Evolutionary conservation across 805 yeast species (phyloP).

Genomic region (Ogataea populi-albae): DNA sequence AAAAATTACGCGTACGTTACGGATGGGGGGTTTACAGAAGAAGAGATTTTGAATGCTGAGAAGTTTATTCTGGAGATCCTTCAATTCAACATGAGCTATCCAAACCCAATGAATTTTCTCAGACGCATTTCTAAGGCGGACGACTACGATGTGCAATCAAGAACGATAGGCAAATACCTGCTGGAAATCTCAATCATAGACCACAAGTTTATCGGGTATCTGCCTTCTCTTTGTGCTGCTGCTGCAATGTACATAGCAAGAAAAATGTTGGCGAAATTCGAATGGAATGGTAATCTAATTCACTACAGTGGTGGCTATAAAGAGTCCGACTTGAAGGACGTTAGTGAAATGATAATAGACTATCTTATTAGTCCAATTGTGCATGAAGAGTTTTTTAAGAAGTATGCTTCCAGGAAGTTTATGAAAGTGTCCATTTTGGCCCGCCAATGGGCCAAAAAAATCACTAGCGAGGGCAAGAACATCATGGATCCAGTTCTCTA

Average conservation of each 20-base stretch:
- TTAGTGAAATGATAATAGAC: slow-evolving; percentile 70
- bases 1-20: slow-evolving; percentile 84
- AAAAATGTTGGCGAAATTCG: slow-evolving; percentile 58
- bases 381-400: slow-evolving; percentile 90
- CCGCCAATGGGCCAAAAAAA: slow-evolving; percentile 77
- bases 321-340: slow-evolving; percentile 66
- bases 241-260: slow-evolving; percentile 84
- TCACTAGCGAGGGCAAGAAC: slow-evolving; percentile 44
- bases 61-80: slow-evolving; percentile 69
- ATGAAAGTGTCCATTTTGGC: slow-evolving; percentile 81
- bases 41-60: slow-evolving; percentile 81
- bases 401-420: slow-evolving; percentile 85
- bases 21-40: slow-evolving; percentile 79
- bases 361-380: slow-evolving; percentile 76
- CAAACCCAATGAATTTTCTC: slow-evolving; percentile 87
- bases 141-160: slow-evolving; percentile 77
- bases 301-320: slow-evolving; percentile 91
- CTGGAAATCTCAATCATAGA: slow-evolving; percentile 77
- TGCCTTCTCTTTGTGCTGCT: slow-evolving; percentile 81
- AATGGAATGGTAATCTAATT: slow-evolving; percentile 83
- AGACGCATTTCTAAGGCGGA: slow-evolving; percentile 89
- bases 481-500: slow-evolving; percentile 37
- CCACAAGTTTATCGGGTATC: slow-evolving; percentile 65
- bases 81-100: slow-evolving; percentile 74
- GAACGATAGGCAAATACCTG: slow-evolving; percentile 82